Evolutionary conservation across 202 grass and related monocot genomes (phyloP).

Genomic region (Eragrostis tef): DNA sequence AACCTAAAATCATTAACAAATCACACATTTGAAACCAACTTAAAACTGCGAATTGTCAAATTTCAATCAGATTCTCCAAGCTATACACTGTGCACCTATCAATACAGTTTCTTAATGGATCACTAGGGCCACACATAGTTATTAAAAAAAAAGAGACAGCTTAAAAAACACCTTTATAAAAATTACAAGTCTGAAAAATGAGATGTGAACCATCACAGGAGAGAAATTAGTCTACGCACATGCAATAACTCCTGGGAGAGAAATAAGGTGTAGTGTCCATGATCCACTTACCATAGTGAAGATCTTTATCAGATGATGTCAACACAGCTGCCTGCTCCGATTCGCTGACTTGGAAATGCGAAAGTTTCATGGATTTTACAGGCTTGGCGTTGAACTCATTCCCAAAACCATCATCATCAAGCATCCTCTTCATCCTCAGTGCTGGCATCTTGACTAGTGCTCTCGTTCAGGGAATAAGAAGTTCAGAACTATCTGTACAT

Average conservation of each 20-base stretch:
- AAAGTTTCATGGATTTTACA: slow-evolving; percentile 48
- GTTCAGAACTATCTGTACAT: slow-evolving; percentile 25
- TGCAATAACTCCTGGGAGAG: not conserved
- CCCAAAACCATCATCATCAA: slow-evolving; percentile 47
- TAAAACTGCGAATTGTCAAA: not conserved
- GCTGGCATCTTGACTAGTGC: slow-evolving; percentile 59
- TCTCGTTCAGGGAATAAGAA: slow-evolving; percentile 29
- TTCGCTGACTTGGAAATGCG: slow-evolving; percentile 44
- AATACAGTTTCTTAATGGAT: slow-evolving; percentile 24
- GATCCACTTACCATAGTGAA: slow-evolving; percentile 58
- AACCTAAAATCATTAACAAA: slow-evolving; percentile 32
- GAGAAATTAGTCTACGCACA: slow-evolving; percentile 15
- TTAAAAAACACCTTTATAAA: not conserved
- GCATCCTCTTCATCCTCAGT: slow-evolving; percentile 72
- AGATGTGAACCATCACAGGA: slow-evolving; percentile 11
- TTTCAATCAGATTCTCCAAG: slow-evolving; percentile 10
- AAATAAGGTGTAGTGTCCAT: slow-evolving; percentile 26
- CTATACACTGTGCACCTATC: slow-evolving; percentile 11
- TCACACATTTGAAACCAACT: slow-evolving; percentile 5
- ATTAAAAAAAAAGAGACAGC: slow-evolving; percentile 13
- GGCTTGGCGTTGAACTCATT: slow-evolving; percentile 43
- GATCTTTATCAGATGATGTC: slow-evolving; percentile 44
- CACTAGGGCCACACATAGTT: slow-evolving; percentile 12
- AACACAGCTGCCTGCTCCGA: slow-evolving; percentile 47
- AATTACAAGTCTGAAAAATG: slow-evolving; percentile 13